Percentiles rank a stretch among this genome's conserved stretches.
Conservation (phyloP, 352 stramenopile species). For the Pilasporangium apinafurcum region DNA sequence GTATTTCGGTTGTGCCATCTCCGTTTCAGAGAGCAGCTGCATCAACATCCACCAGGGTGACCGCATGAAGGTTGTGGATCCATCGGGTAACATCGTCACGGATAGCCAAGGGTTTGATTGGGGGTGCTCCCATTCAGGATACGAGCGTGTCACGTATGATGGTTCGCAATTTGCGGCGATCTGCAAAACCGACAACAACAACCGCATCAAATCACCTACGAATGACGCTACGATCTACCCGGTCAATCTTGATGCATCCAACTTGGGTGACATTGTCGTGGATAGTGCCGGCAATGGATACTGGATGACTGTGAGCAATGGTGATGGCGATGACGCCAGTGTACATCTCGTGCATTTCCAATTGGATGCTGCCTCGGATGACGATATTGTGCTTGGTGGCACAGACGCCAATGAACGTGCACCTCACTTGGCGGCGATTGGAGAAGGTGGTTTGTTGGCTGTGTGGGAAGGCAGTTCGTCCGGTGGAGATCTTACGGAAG, state of each 20-base stretch:
- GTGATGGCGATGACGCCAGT: conserved; percentile 33
- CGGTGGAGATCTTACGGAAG: conserved; percentile 23
- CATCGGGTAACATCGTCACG: conserved; percentile 28
- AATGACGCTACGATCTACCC: conserved; percentile 49
- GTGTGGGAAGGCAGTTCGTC: conserved; percentile 39
- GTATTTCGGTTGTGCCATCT: conserved; percentile 55
- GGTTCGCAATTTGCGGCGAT: conserved; percentile 38
- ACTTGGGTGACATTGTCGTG: conserved; percentile 48
- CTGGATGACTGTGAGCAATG: conserved; percentile 59
- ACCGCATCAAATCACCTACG: conserved; percentile 63
- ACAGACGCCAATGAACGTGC: conserved; percentile 41
- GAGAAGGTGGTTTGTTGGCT: conserved; percentile 28
- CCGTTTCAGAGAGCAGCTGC: conserved; percentile 40
- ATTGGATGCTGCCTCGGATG: conserved; percentile 26
- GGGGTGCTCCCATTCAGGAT: conserved; percentile 53
- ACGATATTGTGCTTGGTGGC: conserved; percentile 51
- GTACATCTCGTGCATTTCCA: conserved; percentile 56
- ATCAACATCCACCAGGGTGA: conserved; percentile 72
- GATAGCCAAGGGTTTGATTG: conserved; percentile 40
- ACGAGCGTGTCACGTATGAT: conserved; percentile 56
- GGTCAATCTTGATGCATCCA: conserved; percentile 33
- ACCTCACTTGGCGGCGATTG: conserved; percentile 34
- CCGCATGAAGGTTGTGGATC: conserved; percentile 56
- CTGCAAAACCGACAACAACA: conserved; percentile 67
- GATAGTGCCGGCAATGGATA: conserved; percentile 32